Conservation (phyloP, 2,329 filamentous ascomycete species). For the Fusarium mexicanum region DNA sequence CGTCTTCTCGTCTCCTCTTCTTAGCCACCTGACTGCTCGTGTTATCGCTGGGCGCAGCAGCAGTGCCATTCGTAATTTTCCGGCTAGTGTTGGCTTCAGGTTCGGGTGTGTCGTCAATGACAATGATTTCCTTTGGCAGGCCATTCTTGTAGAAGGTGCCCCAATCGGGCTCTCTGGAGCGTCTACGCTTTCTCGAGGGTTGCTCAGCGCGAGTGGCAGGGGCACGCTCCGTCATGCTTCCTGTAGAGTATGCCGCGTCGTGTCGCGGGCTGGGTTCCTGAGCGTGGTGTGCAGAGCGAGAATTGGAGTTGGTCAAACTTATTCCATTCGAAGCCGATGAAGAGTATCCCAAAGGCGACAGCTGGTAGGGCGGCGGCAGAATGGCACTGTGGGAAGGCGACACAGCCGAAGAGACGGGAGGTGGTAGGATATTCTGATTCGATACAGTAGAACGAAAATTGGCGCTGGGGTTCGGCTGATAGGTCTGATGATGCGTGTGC, state of each 20-base stretch:
- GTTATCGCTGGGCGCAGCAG: slow-evolving; percentile 45
- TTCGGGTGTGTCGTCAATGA: slow-evolving; percentile 80
- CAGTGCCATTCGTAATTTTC: slow-evolving; percentile 50
- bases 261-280: slow-evolving; percentile 44
- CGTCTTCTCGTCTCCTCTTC: slow-evolving; percentile 75
- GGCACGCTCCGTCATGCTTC: slow-evolving; percentile 41
- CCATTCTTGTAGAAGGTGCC: slow-evolving; percentile 84
- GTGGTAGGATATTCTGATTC: slow-evolving; percentile 44
- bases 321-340: slow-evolving; percentile 47
- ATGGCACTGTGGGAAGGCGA: slow-evolving; percentile 40
- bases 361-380: slow-evolving; percentile 43
- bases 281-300: slow-evolving; percentile 44
- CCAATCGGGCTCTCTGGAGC: slow-evolving; percentile 78
- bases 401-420: slow-evolving; percentile 42
- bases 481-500: slow-evolving; percentile 47
- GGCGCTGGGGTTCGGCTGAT: slow-evolving; percentile 41
- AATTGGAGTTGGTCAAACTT: slow-evolving; percentile 44
- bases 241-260: slow-evolving; percentile 40
- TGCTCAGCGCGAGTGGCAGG: slow-evolving; percentile 45
- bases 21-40: slow-evolving; percentile 67
- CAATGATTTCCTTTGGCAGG: slow-evolving; percentile 83
- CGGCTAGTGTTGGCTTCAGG: slow-evolving; percentile 57
- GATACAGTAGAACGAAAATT: slow-evolving; percentile 46
- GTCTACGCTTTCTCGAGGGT: slow-evolving; percentile 61
- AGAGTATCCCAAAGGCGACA: slow-evolving; percentile 45